Evolutionary conservation across 345 rosid genomes (phyloP).

Genomic region (Arabis alpina): DNA sequence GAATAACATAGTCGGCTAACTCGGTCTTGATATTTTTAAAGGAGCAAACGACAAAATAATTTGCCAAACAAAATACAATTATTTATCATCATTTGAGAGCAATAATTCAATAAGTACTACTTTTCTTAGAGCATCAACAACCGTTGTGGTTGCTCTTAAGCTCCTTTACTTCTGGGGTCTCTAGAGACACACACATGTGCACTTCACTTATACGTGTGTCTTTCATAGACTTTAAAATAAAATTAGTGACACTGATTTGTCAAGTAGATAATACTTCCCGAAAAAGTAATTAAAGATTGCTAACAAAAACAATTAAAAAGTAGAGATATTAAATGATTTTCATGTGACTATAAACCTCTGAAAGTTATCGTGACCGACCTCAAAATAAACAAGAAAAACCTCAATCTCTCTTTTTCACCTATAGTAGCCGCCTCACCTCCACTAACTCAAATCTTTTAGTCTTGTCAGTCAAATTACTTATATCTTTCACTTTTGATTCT

Average conservation of each 20-base stretch:
- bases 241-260: conserved; percentile 14
- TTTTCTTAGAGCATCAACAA: no score
- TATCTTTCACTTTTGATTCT: conserved; percentile 13
- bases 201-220: conserved; percentile 35
- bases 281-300: conserved; percentile 7
- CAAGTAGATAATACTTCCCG: conserved; percentile 15
- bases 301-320: not conserved
- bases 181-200: conserved; percentile 43
- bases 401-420: conserved; percentile 20
- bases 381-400: conserved; percentile 5
- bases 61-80: not conserved
- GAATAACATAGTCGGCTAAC: conserved; percentile 28
- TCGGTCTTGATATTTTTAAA: conserved; percentile 15
- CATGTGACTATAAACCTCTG: conserved; percentile 36
- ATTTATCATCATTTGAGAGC: conserved; percentile 8
- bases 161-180: conserved; percentile 38
- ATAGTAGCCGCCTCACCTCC: conserved; percentile 29
- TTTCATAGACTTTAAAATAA: conserved; percentile 1
- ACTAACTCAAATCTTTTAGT: conserved; percentile 25
- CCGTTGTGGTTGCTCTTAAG: no score
- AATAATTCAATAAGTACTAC: conserved; percentile 17
- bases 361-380: conserved; percentile 36
- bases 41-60: conserved; percentile 22
- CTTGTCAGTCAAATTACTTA: conserved; percentile 21
- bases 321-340: conserved; percentile 36